Conservation (phyloP, 2,329 filamentous ascomycete genomes). For the Elsinoe necatrix region DNA sequence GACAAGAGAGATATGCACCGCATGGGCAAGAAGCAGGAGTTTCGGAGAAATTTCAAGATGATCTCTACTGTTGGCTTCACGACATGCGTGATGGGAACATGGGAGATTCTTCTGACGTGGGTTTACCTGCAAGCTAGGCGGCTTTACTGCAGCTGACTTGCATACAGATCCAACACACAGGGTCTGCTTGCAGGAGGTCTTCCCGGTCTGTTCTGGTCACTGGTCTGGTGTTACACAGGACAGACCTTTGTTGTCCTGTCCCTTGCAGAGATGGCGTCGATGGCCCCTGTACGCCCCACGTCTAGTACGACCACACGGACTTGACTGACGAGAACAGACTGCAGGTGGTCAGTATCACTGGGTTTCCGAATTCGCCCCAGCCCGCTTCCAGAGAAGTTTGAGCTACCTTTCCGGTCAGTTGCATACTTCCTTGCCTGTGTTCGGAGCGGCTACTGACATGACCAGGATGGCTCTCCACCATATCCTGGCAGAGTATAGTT, state of each 20-base stretch:
- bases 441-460: neutral
- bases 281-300: constrained; percentile 23
- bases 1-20: constrained; percentile 36
- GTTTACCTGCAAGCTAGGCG: neutral
- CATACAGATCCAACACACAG: constrained; percentile 20
- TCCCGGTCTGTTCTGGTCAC: constrained; percentile 25
- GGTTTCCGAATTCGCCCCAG: constrained; percentile 23
- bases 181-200: constrained; percentile 23
- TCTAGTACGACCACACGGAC: neutral
- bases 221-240: constrained; percentile 23
- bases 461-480: constrained; percentile 23
- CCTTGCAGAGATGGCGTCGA: constrained; percentile 29
- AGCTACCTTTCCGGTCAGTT: constrained; percentile 35
- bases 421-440: neutral
- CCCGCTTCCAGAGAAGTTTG: constrained; percentile 35
- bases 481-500: constrained; percentile 38
- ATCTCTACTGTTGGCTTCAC: constrained; percentile 40
- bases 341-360: constrained; percentile 27
- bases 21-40: constrained; percentile 44
- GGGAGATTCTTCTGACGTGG: constrained; percentile 27
- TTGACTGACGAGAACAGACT: constrained; percentile 15
- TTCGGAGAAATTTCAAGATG: constrained; percentile 41
- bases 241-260: constrained; percentile 22
- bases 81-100: constrained; percentile 41
- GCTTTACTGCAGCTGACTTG: neutral